A percentile compares a stretch with the other conserved stretches of the same genome.
phyloP scores from a whole-genome alignment of 78 protist species.

The Pigoraptor vietnamica region DNA sequence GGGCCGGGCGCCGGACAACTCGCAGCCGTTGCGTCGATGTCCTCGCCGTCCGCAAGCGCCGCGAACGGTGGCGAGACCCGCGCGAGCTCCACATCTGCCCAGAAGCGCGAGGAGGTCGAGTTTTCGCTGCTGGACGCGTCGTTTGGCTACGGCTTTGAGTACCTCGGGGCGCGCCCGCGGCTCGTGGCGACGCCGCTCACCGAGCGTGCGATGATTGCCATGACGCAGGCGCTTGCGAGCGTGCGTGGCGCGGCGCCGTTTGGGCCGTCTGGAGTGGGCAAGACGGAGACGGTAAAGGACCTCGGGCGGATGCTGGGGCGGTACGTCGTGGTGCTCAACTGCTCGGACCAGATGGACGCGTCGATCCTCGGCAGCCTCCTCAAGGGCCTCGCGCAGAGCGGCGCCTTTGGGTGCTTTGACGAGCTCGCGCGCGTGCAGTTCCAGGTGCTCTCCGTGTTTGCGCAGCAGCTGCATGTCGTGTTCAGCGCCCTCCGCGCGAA shows the following conservation, averaged over 20 bases:
- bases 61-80: not conserved
- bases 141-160: conserved; percentile 74
- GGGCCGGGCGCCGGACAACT: not conserved
- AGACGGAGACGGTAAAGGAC: conserved; percentile 92
- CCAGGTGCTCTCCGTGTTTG: conserved; percentile 79
- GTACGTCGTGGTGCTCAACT: conserved; percentile 74
- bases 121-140: conserved; percentile 43
- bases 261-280: conserved; percentile 94
- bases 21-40: not conserved
- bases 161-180: conserved; percentile 72
- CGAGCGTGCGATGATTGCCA: conserved; percentile 82
- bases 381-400: conserved; percentile 82
- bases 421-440: conserved; percentile 88
- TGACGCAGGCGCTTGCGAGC: conserved; percentile 59
- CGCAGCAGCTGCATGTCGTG: conserved; percentile 75
- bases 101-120: not conserved
- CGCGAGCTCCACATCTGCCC: not conserved
- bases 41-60: not conserved
- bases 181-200: conserved; percentile 89
- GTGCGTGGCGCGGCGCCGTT: conserved; percentile 84
- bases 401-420: conserved; percentile 87
- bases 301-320: conserved; percentile 73
- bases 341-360: conserved; percentile 80
- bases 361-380: conserved; percentile 60
- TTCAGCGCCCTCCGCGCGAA: conserved; percentile 51